Conservation (phyloP, 2,329 filamentous ascomycete genomes). For the Helotiales sp. region DNA sequence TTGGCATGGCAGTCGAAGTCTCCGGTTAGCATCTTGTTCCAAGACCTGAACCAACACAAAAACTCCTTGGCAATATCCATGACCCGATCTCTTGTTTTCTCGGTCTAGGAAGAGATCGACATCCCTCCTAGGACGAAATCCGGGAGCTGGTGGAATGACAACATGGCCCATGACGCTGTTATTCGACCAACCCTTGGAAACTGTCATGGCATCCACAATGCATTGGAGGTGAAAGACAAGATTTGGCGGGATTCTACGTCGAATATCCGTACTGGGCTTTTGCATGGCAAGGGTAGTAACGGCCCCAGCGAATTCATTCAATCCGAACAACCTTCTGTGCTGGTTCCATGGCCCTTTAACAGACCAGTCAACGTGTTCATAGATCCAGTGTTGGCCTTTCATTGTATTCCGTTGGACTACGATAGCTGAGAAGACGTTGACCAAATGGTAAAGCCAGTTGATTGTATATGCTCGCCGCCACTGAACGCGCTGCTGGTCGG, state of each 20-base stretch:
- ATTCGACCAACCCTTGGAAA: constrained; percentile 45
- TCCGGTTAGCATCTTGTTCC: constrained; percentile 29
- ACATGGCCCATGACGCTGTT: constrained; percentile 38
- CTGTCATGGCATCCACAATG: constrained; percentile 48
- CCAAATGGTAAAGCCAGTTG: constrained; percentile 52
- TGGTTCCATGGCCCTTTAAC: constrained; percentile 38
- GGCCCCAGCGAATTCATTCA: constrained; percentile 46
- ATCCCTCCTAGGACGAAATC: constrained; percentile 42
- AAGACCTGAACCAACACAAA: constrained; percentile 34
- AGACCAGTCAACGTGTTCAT: constrained; percentile 45
- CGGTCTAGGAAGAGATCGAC: constrained; percentile 46
- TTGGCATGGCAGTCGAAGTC: constrained; percentile 18
- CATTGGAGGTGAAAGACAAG: constrained; percentile 52
- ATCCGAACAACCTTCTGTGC: constrained; percentile 43
- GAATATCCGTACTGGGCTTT: constrained; percentile 40
- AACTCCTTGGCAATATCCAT: constrained; percentile 36
- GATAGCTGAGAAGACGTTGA: constrained; percentile 45
- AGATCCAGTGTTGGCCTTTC: constrained; percentile 36
- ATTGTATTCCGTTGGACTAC: constrained; percentile 41
- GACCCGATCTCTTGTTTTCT: constrained; percentile 29
- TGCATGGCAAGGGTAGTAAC: constrained; percentile 48
- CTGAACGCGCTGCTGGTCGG: constrained; percentile 40
- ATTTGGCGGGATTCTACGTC: constrained; percentile 44
- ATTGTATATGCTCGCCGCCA: constrained; percentile 52
- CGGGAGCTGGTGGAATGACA: constrained; percentile 35